These are phyloP conservation scores for Escovopsis sp. DNA, from an alignment of 2,329 filamentous ascomycete species.

Conservation along the genomic window DNA sequence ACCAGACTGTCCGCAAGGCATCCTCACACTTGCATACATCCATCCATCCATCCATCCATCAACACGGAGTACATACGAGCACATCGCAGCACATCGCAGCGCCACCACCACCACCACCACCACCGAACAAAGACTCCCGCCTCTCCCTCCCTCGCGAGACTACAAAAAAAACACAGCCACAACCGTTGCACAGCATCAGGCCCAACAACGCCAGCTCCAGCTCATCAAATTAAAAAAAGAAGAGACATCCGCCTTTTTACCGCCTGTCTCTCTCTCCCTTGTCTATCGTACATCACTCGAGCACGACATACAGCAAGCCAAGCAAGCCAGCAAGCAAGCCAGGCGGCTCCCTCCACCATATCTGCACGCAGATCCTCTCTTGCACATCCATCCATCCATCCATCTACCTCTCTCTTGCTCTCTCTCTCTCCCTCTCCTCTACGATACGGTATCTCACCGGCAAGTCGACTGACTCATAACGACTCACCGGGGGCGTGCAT, in stretches of 20 bases:
- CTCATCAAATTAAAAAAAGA: slow-evolving; percentile 12
- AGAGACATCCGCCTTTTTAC: too few species aligned
- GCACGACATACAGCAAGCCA: background rate
- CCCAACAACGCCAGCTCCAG: slow-evolving; percentile 8
- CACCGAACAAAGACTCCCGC: slow-evolving; percentile 8
- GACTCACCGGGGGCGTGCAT: too few species aligned
- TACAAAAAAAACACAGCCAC: too few species aligned
- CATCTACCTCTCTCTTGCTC: slow-evolving; percentile 9
- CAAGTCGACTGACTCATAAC: slow-evolving; percentile 11
- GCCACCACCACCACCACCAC: background rate
- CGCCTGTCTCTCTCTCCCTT: slow-evolving; percentile 8
- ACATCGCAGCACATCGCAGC: background rate
- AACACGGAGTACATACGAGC: background rate
- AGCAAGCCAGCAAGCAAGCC: background rate
- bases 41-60: background rate
- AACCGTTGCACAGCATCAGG: too few species aligned
- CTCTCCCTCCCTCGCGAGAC: too few species aligned
- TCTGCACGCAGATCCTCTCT: too few species aligned
- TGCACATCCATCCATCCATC: slow-evolving; percentile 13
- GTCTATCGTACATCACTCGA: slow-evolving; percentile 1
- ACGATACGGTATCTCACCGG: background rate
- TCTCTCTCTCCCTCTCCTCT: slow-evolving; percentile 1
- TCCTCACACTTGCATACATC: background rate
- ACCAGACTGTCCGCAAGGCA: slow-evolving; percentile 4
- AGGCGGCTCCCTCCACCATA: too few species aligned